These are phyloP conservation scores for Carnegiea gigantea DNA, from an alignment of 179 eudicot species.

Conservation along the genomic window DNA sequence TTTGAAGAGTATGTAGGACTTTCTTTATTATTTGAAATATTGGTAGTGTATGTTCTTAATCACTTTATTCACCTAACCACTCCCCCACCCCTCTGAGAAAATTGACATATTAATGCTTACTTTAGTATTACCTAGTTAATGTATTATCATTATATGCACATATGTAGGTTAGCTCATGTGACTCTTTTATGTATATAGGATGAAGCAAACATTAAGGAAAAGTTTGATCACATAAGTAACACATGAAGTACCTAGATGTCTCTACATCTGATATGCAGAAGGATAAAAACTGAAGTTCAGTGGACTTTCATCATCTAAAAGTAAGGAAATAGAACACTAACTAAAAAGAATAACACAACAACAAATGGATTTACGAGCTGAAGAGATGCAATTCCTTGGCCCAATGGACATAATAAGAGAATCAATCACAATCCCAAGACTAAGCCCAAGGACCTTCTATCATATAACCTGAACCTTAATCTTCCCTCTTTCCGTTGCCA, in stretches of 20 bases:
- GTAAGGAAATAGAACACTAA: neutral
- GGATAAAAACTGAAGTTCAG: neutral
- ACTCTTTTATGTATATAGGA: neutral
- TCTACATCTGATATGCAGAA: neutral
- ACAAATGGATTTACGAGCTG: slow-evolving; percentile 77
- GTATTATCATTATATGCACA: neutral
- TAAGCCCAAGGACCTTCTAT: slow-evolving; percentile 72
- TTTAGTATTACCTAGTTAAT: neutral
- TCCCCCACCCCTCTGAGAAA: neutral
- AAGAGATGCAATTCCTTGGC: slow-evolving; percentile 72
- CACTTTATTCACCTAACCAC: no score
- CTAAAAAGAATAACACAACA: neutral
- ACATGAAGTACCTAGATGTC: neutral
- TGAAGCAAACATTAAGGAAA: neutral
- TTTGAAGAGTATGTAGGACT: neutral
- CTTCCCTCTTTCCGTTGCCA: slow-evolving; percentile 95
- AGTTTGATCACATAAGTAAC: neutral
- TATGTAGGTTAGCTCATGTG: neutral
- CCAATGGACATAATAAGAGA: slow-evolving; percentile 56
- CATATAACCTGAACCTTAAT: slow-evolving; percentile 73
- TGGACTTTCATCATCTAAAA: neutral
- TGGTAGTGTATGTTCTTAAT: no score
- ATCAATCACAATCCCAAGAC: slow-evolving; percentile 71
- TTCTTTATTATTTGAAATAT: neutral
- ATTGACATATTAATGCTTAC: neutral